Evolutionary conservation across 129 eudicot genomes (phyloP), one percentile per base, ranked within the genome.

Genomic region (Scalesia atractyloides): DNA sequence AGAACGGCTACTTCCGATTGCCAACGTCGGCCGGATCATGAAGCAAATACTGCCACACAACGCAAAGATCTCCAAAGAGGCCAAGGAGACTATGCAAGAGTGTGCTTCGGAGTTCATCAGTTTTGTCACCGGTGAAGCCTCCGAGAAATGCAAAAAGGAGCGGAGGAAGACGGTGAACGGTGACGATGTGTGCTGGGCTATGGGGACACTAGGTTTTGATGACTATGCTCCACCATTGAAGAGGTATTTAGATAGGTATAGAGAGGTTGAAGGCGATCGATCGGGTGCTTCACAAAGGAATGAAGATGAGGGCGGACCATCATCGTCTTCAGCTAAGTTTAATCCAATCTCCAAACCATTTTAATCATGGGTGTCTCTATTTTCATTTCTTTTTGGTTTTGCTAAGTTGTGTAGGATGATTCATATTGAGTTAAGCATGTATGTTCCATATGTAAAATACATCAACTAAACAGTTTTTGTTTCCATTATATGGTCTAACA

Each of bases 101-200:
- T 83, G 91, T 75, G 88, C 74, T 17, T 70, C 91, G 3, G 91
- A 86, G 88, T 86, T 83, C 76, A 86, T 86, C 3, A 81, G 91
- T 30, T 86, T 86, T 51, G 88, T 86, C 34, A 86, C 91, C 2
- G 81, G 84, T 2, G 91, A 86, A 59, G 91, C 91, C 16, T 84
- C 86, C 0, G 91, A 86, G 41, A 86, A 78, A 72, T 86, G 91
- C 75, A 59, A 68, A 67, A 81, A 74, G 44, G 91, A 86, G 79
- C 61, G 83, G 53, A 37, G 91, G 33, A 86, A 86, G 75, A 86
- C 88, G 6, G 79, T 86, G 43, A 86, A 73, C n/a, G 91, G 88
- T 0, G 91, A 86, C 5, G 91, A 86, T 37, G 82, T 86, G 30
- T 84, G 88, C 14, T 81, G 88, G 86, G 88, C 91, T 64, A 20